These are phyloP conservation scores for Calonectria fujianensis DNA, from an alignment of 2,329 filamentous ascomycete species.

Conservation along the genomic window DNA sequence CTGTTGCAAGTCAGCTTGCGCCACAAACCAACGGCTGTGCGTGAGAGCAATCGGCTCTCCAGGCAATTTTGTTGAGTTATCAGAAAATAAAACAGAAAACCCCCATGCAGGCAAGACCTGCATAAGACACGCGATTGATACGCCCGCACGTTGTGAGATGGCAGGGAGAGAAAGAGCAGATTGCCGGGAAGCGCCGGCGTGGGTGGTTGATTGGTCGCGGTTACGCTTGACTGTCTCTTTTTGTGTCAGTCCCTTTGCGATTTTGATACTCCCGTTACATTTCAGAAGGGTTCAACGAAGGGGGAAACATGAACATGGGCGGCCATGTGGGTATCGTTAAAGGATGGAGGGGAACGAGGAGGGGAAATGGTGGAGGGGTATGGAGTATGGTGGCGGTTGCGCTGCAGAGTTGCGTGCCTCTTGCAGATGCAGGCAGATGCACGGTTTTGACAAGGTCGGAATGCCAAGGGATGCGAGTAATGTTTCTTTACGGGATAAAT, in stretches of 20 bases:
- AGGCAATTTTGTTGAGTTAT: conserved; percentile 43
- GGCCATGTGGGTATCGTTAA: conserved; percentile 4
- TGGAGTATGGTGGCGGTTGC: conserved; percentile 34
- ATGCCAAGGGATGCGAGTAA: conserved; percentile 25
- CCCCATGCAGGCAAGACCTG: conserved; percentile 30
- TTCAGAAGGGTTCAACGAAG: conserved; percentile 21
- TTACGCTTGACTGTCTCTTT: conserved; percentile 15
- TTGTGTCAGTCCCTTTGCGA: conserved; percentile 7
- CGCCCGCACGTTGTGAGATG: conserved; percentile 51
- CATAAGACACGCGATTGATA: conserved; percentile 43
- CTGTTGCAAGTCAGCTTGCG: conserved; percentile 37
- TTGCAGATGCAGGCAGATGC: conserved; percentile 28
- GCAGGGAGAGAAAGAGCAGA: conserved; percentile 43
- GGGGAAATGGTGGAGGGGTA: conserved; percentile 15
- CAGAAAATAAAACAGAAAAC: conserved; percentile 36
- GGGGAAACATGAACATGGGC: conserved; percentile 15
- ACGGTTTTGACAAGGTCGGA: conserved; percentile 16
- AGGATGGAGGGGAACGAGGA: conserved; percentile 14
- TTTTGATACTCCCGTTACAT: conserved; percentile 35
- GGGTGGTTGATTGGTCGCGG: conserved; percentile 32
- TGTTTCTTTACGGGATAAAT: conserved; percentile 7
- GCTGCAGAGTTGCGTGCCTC: conserved; percentile 34
- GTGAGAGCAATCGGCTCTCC: conserved; percentile 36
- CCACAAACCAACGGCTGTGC: conserved; percentile 48
- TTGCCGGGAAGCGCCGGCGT: conserved; percentile 32